Percentiles rank a stretch among this genome's conserved stretches.
Conservation (phyloP, 176 grass and related monocot species). For the Puccinellia tenuiflora region DNA sequence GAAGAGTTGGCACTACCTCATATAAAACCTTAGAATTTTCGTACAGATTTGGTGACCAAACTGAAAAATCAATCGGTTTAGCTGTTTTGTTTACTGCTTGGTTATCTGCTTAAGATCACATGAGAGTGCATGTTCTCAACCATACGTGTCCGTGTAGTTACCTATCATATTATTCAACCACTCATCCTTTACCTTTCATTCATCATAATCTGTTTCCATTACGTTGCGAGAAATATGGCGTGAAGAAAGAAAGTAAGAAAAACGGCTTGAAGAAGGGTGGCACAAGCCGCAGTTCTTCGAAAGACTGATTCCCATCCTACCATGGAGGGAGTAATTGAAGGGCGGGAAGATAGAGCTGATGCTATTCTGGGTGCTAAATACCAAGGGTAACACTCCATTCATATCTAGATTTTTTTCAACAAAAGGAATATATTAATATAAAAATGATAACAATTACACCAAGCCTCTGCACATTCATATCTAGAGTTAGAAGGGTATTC, state of each 20-base stretch:
- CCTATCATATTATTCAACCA: neutral
- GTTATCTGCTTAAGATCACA: too few species aligned
- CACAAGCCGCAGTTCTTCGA: slow-evolving; percentile 38
- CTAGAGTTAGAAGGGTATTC: slow-evolving; percentile 48
- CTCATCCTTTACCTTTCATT: neutral
- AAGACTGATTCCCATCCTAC: slow-evolving; percentile 38
- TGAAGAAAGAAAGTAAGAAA: too few species aligned
- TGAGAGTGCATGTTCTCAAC: neutral
- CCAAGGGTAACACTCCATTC: slow-evolving; percentile 56
- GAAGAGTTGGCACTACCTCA: too few species aligned
- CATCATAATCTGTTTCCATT: neutral
- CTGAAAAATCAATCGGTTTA: too few species aligned
- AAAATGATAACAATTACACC: too few species aligned
- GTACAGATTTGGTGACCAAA: too few species aligned
- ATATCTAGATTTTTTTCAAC: too few species aligned
- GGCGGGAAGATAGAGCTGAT: slow-evolving; percentile 19
- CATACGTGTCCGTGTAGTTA: neutral
- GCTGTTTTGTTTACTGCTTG: too few species aligned
- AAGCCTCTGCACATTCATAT: too few species aligned
- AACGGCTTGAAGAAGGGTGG: too few species aligned
- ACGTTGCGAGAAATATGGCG: slow-evolving; percentile 54
- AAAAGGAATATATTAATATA: too few species aligned
- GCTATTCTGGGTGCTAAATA: slow-evolving; percentile 42
- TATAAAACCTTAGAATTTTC: too few species aligned
- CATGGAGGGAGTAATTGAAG: neutral